Evolutionary conservation across 2,329 filamentous ascomycete species (phyloP), one percentile per base, ranked within the genome.

Genomic region (Bipolaris oryzae): DNA sequence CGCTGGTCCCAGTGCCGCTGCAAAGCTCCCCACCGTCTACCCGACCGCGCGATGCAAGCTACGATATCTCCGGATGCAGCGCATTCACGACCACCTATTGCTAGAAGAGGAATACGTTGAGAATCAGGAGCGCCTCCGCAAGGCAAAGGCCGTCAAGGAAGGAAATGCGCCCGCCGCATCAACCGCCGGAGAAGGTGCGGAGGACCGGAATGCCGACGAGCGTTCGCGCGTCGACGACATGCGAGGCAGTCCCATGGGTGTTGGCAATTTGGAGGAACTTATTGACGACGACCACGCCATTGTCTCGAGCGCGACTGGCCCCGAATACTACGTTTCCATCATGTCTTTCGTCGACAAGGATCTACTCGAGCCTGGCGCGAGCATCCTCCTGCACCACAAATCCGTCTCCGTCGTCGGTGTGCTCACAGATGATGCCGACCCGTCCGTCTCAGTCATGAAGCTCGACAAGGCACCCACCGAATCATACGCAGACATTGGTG

Each of bases 291-390:
- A 99, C 80, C 95, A 99, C 73, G 95, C 95, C 61, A 99, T 99
- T 73, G 95, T 99, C 34, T 97, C 93, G 16, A 96, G 92, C 76
- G 96, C 95, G 0, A 98, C 95, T 6, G 95, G 95, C 0, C 95
- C 95, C 1, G 95, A 99, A 78, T 99, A 96, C 84, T 99, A 98
- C 77, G 95, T 99, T 66, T 97, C 93, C 68, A 99, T 99, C 85
- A 98, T 98, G 95, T 97, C 94, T 53, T 99, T 99, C 72, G 95
- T 99, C 65, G 95, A 99, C 83, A 99, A 99, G 80, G 95, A 99
- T 73, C 86, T 99, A 3, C 85, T 99, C 41, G 95, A 99, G 79
- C 95, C 95, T 1, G 96, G 96, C 59, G 92, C 95, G 16, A 97
- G 92, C 70, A 95, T 99, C 46, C 82, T 99, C 46, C 82, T 99